Conservation (phyloP, 257 asterid genomes). For the Echium plantagineum region DNA sequence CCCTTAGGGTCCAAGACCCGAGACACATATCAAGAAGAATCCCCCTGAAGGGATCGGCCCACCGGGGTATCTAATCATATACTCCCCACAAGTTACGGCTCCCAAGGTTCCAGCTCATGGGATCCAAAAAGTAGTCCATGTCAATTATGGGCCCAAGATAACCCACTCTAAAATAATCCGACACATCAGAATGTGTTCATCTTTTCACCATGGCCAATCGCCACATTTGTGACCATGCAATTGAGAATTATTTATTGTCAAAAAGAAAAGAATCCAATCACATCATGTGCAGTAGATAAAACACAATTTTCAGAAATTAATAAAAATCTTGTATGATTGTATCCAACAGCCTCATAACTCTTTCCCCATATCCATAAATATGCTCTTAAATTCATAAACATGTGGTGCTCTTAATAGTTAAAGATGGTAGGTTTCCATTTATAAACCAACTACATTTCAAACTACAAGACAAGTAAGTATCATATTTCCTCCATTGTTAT, state of each 20-base stretch:
- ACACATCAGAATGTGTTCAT: too few species aligned
- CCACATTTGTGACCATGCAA: background rate
- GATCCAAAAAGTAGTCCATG: too few species aligned
- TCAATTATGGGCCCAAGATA: too few species aligned
- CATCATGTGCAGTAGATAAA: background rate
- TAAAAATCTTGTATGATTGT: too few species aligned
- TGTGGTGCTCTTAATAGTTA: background rate
- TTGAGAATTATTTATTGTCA: background rate
- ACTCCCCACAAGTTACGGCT: too few species aligned
- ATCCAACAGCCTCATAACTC: background rate
- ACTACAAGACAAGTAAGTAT: background rate
- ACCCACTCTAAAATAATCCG: too few species aligned
- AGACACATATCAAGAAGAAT: too few species aligned
- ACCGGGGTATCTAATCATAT: too few species aligned
- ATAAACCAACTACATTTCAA: background rate
- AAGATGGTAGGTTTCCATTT: background rate
- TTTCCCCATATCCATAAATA: background rate
- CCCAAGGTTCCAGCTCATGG: too few species aligned
- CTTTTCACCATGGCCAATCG: background rate
- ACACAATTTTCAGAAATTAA: background rate
- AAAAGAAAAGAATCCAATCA: background rate
- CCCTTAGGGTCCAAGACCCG: too few species aligned
- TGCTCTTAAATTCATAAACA: background rate
- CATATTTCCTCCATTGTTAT: too few species aligned
- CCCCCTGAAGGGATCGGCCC: too few species aligned